phyloP scores from a whole-genome alignment of 2,329 filamentous ascomycete species.

The Fusarium pseudograminearum region DNA sequence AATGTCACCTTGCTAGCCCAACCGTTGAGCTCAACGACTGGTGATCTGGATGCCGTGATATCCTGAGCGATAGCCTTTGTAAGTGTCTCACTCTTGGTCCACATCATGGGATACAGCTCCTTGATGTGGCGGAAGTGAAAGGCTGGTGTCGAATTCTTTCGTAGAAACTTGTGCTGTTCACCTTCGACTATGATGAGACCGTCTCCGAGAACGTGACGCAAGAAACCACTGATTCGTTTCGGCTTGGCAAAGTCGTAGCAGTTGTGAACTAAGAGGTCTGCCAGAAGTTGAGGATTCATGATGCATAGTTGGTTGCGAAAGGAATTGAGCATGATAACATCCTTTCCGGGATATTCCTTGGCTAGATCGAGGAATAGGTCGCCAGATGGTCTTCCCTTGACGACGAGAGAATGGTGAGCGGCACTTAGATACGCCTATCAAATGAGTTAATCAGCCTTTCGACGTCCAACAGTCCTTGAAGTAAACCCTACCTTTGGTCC shows the following conservation, averaged over 20 bases:
- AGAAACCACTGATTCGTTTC: slow-evolving; percentile 57
- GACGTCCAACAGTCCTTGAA: fast-evolving
- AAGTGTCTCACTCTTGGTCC: slow-evolving; percentile 63
- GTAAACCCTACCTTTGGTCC: slow-evolving; percentile 34
- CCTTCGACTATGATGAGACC: slow-evolving; percentile 75
- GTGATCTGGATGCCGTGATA: slow-evolving; percentile 32
- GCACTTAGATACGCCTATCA: slow-evolving; percentile 36
- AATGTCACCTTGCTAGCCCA: slow-evolving; percentile 68
- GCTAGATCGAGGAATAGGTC: slow-evolving; percentile 46
- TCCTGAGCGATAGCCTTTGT: slow-evolving; percentile 58
- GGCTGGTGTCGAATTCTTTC: slow-evolving; percentile 75
- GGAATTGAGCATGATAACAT: slow-evolving; percentile 40
- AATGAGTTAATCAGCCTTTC: background rate
- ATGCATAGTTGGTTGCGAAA: slow-evolving; percentile 37
- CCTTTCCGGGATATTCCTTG: slow-evolving; percentile 42
- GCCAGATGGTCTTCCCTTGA: slow-evolving; percentile 42
- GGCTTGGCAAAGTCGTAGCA: slow-evolving; percentile 69
- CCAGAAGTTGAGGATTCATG: slow-evolving; percentile 42
- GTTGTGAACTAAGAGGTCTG: slow-evolving; percentile 46
- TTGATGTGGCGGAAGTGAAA: slow-evolving; percentile 78
- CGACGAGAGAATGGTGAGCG: slow-evolving; percentile 29
- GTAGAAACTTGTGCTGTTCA: slow-evolving; percentile 75
- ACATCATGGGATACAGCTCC: slow-evolving; percentile 77
- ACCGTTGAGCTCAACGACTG: slow-evolving; percentile 53
- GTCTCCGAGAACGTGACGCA: slow-evolving; percentile 67